These are phyloP conservation scores for Paecilomyces sp. DNA, from an alignment of 2,329 filamentous ascomycete genomes.

Conservation along the genomic window DNA sequence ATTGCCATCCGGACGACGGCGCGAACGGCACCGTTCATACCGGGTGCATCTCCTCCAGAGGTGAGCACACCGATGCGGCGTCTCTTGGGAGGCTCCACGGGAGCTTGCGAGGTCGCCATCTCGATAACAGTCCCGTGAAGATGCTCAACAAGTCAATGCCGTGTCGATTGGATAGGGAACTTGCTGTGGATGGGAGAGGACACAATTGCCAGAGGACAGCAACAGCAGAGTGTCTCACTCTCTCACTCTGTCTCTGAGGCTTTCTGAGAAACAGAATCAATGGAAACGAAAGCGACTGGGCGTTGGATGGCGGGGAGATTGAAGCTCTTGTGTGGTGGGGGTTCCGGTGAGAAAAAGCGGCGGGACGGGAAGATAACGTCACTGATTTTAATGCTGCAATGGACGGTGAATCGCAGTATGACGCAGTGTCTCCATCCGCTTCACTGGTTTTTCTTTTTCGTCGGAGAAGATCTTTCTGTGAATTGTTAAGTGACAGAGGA, in stretches of 20 bases:
- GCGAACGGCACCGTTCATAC: conserved; percentile 88
- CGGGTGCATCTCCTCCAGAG: conserved; percentile 86
- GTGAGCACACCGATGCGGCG: conserved; percentile 84
- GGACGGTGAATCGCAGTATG: not conserved
- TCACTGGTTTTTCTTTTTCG: too few relatives aligned
- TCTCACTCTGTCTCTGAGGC: not conserved
- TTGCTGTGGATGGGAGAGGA: not conserved
- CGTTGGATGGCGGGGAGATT: conserved; percentile 2
- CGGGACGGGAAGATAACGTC: conserved; percentile 1
- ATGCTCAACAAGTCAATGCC: not conserved
- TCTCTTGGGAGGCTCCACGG: conserved; percentile 39
- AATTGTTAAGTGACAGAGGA: not conserved
- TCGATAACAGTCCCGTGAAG: not conserved
- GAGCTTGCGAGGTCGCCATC: conserved; percentile 22
- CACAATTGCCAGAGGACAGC: not conserved
- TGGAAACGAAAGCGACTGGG: conserved; percentile 1
- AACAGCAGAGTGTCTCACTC: not conserved
- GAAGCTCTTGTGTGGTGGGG: conserved; percentile 13
- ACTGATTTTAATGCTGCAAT: not conserved
- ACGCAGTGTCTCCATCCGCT: not conserved
- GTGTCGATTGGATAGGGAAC: not conserved
- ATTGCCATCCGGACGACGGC: conserved; percentile 89
- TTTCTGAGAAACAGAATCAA: not conserved
- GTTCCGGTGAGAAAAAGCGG: conserved; percentile 35
- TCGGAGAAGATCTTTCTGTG: too few relatives aligned